These are phyloP conservation scores for Boletellus deceptivus DNA, from an alignment of 1,284 basidiomycete species.

Conservation along the genomic window DNA sequence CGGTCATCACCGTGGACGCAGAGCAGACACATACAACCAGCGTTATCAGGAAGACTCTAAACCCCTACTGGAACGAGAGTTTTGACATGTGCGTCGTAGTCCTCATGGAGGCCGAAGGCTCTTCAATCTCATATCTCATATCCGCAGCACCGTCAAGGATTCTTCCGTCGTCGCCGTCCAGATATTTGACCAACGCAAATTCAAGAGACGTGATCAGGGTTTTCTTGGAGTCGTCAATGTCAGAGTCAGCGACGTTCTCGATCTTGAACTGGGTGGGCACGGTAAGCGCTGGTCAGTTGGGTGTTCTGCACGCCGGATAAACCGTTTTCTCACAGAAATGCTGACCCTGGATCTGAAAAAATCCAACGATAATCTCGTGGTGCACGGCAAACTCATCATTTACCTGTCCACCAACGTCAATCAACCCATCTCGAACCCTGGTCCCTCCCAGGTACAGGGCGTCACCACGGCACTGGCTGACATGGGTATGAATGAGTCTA, in stretches of 20 bases:
- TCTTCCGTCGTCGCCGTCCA: slow-evolving; percentile 91
- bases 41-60: slow-evolving; percentile 86
- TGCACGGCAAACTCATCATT: slow-evolving; percentile 89
- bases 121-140: slow-evolving; percentile 9
- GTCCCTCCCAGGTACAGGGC: slow-evolving; percentile 60
- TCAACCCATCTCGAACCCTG: slow-evolving; percentile 74
- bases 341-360: slow-evolving; percentile 87
- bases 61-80: slow-evolving; percentile 93
- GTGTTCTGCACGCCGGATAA: neutral
- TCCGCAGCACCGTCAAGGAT: slow-evolving; percentile 77
- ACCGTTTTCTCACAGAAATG: slow-evolving; percentile 61
- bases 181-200: slow-evolving; percentile 97
- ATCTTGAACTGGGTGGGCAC: slow-evolving; percentile 86
- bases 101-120: neutral
- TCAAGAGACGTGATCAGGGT: slow-evolving; percentile 93
- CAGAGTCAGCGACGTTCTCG: slow-evolving; percentile 85
- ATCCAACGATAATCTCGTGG: slow-evolving; percentile 85
- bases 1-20: slow-evolving; percentile 91
- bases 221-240: slow-evolving; percentile 95
- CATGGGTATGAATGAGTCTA: slow-evolving; percentile 56
- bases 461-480: slow-evolving; percentile 55
- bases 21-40: slow-evolving; percentile 93
- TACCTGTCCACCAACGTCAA: slow-evolving; percentile 83
- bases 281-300: slow-evolving; percentile 49
- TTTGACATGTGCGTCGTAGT: slow-evolving; percentile 71